Evolutionary conservation across 106 monocot species (phyloP), one percentile per base, ranked within the genome.

Genomic region (Dendrobium huoshanense): DNA sequence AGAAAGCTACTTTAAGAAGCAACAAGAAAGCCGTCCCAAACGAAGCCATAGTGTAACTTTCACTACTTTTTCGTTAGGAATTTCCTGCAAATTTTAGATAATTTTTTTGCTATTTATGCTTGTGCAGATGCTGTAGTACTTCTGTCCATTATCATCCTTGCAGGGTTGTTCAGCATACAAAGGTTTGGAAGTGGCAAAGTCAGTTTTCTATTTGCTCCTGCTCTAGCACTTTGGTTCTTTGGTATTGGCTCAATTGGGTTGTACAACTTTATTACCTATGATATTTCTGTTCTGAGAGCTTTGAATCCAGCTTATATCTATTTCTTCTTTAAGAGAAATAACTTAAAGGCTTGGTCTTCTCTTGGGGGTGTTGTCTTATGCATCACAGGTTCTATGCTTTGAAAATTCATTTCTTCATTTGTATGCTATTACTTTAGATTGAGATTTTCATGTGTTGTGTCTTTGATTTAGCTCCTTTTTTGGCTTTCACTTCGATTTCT

Each of bases 301-400:
- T 81, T 96, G 73, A 96, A 96, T 43, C 95, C 95, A 54, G 81
- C 76, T 18, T 96, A 96, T 80, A 93, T 96, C 20, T 96, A 91
- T 83, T 84, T 87, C 16, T 96, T 93, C 79, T 96, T 96, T 85
- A 44, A 82, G 61, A 85, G 78, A 64, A 96, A 96, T 61, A 82
- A 87, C 18, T 31, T 20, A 0, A 93, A 88, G 76, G 95, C 95
- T 67, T 96, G 95, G 95, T 87, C 93, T 29, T 86, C 95, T 79
- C 95, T 96, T 85, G 95, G 95, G 45, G 95, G 95, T 73, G 89
- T 89, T 84, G 95, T 96, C 73, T 80, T 96, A 78, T 96, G 95
- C 89, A 96, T 96, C 13, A 96, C 95, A 87, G 95, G 95, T 95
- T 73, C 73, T 37, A 6, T 45, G 8, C 45, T 45, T 45, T 45